These are phyloP conservation scores for Alternaria arbusti DNA, from an alignment of 2,329 filamentous ascomycete genomes.

Conservation along the genomic window DNA sequence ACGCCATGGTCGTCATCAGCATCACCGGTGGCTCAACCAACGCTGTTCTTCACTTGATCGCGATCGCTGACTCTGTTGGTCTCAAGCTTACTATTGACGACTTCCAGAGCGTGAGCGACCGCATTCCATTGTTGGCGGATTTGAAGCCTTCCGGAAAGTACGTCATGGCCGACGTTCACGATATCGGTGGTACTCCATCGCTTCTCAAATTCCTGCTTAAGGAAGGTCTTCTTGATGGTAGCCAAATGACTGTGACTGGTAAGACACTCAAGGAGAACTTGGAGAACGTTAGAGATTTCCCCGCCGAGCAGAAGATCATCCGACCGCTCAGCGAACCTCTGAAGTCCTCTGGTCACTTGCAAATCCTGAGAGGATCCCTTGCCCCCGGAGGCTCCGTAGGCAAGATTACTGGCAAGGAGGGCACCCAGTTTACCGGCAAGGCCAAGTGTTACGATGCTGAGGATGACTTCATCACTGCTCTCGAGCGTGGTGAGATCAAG, in stretches of 20 bases:
- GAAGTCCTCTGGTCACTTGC: conserved; percentile 74
- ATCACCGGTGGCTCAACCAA: conserved; percentile 60
- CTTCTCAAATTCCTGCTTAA: conserved; percentile 58
- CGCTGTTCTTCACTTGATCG: conserved; percentile 59
- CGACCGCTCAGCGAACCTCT: conserved; percentile 71
- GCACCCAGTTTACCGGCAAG: conserved; percentile 69
- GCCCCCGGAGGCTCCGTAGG: conserved; percentile 74
- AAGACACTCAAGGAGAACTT: conserved; percentile 59
- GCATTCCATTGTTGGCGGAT: conserved; percentile 59
- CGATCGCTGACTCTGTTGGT: conserved; percentile 58
- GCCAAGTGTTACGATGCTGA: conserved; percentile 74
- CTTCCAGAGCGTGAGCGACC: conserved; percentile 59
- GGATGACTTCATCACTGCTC: conserved; percentile 70
- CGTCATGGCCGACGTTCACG: conserved; percentile 66
- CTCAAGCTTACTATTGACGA: conserved; percentile 60
- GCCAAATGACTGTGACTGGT: conserved; percentile 58
- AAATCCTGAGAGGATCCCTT: conserved; percentile 73
- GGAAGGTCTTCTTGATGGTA: conserved; percentile 57
- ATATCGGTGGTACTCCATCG: conserved; percentile 58
- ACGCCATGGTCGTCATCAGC: conserved; percentile 60
- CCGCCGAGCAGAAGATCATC: conserved; percentile 73
- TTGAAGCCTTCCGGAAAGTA: conserved; percentile 61
- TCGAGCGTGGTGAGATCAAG: conserved; percentile 72
- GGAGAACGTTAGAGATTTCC: conserved; percentile 67
- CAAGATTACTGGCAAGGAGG: conserved; percentile 81